phyloP scores from a whole-genome alignment of 768 basidiomycete genomes.

The Mycena maculata region DNA sequence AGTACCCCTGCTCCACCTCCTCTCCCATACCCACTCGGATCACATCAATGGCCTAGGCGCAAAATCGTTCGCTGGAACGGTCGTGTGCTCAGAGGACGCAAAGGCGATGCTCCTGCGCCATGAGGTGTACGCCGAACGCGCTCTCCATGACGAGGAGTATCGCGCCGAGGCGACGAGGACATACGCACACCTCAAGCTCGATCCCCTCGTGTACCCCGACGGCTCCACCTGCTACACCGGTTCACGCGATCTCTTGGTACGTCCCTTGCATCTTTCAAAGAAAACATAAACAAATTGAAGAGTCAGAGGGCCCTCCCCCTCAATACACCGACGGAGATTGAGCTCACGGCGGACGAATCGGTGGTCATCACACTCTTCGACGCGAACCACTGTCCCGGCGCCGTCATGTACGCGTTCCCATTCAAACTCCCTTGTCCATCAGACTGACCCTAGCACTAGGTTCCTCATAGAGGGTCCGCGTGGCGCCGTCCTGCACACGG shows the following conservation, averaged over 20 bases:
- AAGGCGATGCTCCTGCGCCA: constrained; percentile 87
- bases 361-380: constrained; percentile 86
- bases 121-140: constrained; percentile 76
- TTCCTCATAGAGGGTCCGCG: constrained; percentile 81
- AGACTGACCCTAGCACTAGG: constrained; percentile 54
- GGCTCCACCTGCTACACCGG: constrained; percentile 62
- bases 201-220: constrained; percentile 58
- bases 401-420: constrained; percentile 80
- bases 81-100: constrained; percentile 85
- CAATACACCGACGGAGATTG: constrained; percentile 71
- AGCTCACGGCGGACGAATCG: constrained; percentile 64
- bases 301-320: constrained; percentile 67
- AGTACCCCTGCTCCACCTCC: constrained; percentile 71
- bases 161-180: constrained; percentile 66
- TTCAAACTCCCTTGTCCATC: background rate
- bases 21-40: constrained; percentile 92
- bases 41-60: constrained; percentile 84
- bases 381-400: constrained; percentile 96
- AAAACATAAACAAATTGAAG: background rate
- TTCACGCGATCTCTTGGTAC: constrained; percentile 76
- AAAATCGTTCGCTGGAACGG: constrained; percentile 75
- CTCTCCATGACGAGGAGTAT: constrained; percentile 63
- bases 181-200: constrained; percentile 74
- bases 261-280: constrained; percentile 33
- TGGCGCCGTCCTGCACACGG: constrained; percentile 88